These are phyloP conservation scores for Selaginella tamariscina DNA, from an alignment of 75 land plant species.

Conservation along the genomic window DNA sequence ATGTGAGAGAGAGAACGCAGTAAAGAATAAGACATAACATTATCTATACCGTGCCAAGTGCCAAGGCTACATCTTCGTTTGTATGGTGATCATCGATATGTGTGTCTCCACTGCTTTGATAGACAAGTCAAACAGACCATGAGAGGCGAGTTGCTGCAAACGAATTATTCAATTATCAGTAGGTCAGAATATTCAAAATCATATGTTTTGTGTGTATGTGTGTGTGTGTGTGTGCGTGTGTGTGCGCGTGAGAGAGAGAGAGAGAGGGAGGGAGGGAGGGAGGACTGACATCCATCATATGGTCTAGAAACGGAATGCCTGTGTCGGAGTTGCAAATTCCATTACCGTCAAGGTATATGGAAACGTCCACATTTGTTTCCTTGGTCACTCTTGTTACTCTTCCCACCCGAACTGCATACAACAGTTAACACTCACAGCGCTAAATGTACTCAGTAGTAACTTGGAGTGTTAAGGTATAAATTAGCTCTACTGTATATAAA, in stretches of 20 bases:
- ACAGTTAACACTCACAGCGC: too few species aligned
- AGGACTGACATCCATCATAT: slow-evolving; percentile 90
- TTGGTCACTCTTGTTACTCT: slow-evolving; percentile 79
- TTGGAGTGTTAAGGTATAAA: too few species aligned
- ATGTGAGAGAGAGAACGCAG: too few species aligned
- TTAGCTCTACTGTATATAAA: too few species aligned
- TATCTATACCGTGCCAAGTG: slow-evolving; percentile 89
- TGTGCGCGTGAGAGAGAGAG: too few species aligned
- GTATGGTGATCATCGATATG: slow-evolving; percentile 99
- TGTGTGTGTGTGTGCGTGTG: too few species aligned
- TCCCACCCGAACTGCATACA: slow-evolving; percentile 39
- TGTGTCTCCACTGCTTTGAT: slow-evolving; percentile 75
- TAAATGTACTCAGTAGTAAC: too few species aligned
- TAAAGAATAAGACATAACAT: too few species aligned
- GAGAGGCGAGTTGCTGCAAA: slow-evolving; percentile 88
- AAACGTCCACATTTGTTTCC: slow-evolving; percentile 77
- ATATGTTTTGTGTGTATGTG: too few species aligned
- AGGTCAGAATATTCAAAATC: too few species aligned
- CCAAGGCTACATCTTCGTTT: slow-evolving; percentile 96
- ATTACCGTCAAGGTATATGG: slow-evolving; percentile 70
- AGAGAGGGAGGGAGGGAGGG: too few species aligned
- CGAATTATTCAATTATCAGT: neutral
- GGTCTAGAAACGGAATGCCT: slow-evolving; percentile 92
- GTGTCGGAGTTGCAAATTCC: slow-evolving; percentile 63
- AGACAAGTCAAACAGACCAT: slow-evolving; percentile 78